A percentile compares a stretch with the other conserved stretches of the same genome.
Evolutionary conservation across 2,329 filamentous ascomycete species (phyloP).

Genomic region (Beauveria sp.): DNA sequence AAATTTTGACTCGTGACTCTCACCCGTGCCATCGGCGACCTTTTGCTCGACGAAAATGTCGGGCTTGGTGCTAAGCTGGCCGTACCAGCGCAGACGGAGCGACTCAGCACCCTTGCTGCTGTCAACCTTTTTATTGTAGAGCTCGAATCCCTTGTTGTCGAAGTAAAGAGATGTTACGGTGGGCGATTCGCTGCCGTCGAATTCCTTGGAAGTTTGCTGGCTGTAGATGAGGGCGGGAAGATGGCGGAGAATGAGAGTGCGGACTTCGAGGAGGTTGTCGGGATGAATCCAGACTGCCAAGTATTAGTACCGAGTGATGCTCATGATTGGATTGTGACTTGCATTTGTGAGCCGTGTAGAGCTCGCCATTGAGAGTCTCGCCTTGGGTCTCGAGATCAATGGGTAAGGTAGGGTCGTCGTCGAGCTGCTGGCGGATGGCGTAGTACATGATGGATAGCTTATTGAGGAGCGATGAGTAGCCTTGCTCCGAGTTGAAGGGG

Average conservation of each 20-base stretch:
- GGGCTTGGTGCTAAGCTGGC: slow-evolving; percentile 68
- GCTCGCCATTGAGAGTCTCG: slow-evolving; percentile 57
- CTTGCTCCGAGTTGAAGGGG: slow-evolving; percentile 86
- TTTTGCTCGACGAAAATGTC: slow-evolving; percentile 89
- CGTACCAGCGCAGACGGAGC: slow-evolving; percentile 84
- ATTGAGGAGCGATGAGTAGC: slow-evolving; percentile 84
- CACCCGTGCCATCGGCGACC: slow-evolving; percentile 66
- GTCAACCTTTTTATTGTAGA: slow-evolving; percentile 82
- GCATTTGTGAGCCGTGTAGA: slow-evolving; percentile 84
- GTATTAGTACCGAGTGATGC: slow-evolving; percentile 15
- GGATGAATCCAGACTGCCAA: slow-evolving; percentile 80
- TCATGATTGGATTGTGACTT: slow-evolving; percentile 26
- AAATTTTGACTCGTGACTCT: slow-evolving; percentile 72
- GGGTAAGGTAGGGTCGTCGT: slow-evolving; percentile 42
- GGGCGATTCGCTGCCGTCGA: slow-evolving; percentile 75
- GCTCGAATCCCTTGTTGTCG: slow-evolving; percentile 75
- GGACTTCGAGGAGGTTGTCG: slow-evolving; percentile 93
- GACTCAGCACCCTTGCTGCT: slow-evolving; percentile 68
- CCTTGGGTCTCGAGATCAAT: slow-evolving; percentile 44
- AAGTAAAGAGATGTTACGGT: slow-evolving; percentile 95
- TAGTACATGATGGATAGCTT: slow-evolving; percentile 93
- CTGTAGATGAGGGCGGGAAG: slow-evolving; percentile 92
- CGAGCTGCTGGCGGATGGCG: slow-evolving; percentile 78
- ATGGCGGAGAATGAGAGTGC: slow-evolving; percentile 86
- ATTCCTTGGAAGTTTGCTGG: slow-evolving; percentile 73